Conservation (phyloP, 768 basidiomycete species). For the Agaricus subrufescens region DNA sequence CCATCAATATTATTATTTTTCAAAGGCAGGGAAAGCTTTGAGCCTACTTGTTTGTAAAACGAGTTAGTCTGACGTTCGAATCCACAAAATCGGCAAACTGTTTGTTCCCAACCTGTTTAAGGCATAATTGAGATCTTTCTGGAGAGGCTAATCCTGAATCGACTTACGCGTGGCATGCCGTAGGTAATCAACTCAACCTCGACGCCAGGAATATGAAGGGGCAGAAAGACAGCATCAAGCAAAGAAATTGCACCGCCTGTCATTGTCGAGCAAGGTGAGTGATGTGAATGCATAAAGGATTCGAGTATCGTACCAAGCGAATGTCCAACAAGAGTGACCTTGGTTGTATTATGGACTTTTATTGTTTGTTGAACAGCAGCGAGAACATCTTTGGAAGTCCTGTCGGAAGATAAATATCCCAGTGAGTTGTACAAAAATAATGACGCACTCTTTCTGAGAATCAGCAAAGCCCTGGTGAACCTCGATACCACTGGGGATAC, state of each 20-base stretch:
- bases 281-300: not conserved
- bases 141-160: not conserved
- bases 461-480: slow-evolving; percentile 53
- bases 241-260: slow-evolving; percentile 47
- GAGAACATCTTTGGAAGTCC: slow-evolving; percentile 37
- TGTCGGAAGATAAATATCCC: not conserved
- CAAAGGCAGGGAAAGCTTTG: not conserved
- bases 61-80: slow-evolving; percentile 33
- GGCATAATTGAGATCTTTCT: too few relatives aligned
- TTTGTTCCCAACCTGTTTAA: slow-evolving; percentile 36
- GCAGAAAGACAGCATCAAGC: slow-evolving; percentile 45
- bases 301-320: slow-evolving; percentile 11
- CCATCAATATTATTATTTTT: not conserved
- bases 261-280: slow-evolving; percentile 22
- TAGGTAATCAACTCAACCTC: slow-evolving; percentile 39
- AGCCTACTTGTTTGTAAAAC: slow-evolving; percentile 33
- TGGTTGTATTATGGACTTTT: slow-evolving; percentile 12
- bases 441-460: slow-evolving; percentile 34
- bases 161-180: slow-evolving; percentile 42
- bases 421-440: not conserved
- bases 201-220: slow-evolving; percentile 38
- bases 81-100: slow-evolving; percentile 47
- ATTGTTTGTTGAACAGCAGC: slow-evolving; percentile 12
- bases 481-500: slow-evolving; percentile 34
- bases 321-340: slow-evolving; percentile 36